phyloP scores from a whole-genome alignment of 345 rosid genomes.

The Conringia planisiliqua region DNA sequence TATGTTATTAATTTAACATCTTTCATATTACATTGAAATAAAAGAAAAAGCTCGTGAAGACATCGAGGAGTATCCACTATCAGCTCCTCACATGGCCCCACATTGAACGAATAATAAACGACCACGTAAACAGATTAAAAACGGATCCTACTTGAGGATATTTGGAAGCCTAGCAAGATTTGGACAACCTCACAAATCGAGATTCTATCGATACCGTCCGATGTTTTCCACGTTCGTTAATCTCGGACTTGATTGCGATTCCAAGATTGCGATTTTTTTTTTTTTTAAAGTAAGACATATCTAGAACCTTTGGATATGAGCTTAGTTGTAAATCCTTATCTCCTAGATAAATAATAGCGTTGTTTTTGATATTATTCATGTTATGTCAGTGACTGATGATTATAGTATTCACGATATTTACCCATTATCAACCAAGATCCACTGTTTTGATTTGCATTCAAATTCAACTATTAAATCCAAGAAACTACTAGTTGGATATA shows the following conservation, averaged over 20 bases:
- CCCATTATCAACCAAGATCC: slow-evolving; percentile 12
- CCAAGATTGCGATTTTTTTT: neutral
- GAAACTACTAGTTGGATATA: neutral
- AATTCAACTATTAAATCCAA: neutral
- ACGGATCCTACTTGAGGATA: neutral
- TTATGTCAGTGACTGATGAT: neutral
- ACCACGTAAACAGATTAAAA: neutral
- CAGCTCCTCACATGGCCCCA: slow-evolving; percentile 30
- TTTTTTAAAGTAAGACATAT: neutral
- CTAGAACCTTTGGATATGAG: neutral
- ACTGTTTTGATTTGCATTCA: neutral
- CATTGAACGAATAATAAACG: neutral
- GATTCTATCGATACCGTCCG: slow-evolving; percentile 42
- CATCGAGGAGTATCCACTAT: slow-evolving; percentile 23
- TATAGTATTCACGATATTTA: neutral
- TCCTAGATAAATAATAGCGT: neutral
- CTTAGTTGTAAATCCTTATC: slow-evolving; percentile 20
- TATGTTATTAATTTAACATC: neutral
- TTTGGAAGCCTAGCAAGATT: slow-evolving; percentile 21
- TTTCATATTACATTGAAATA: neutral
- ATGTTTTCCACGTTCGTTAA: slow-evolving; percentile 35
- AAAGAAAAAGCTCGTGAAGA: slow-evolving; percentile 8
- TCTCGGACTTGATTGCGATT: slow-evolving; percentile 28
- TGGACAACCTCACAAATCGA: slow-evolving; percentile 22
- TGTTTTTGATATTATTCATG: neutral